These are phyloP conservation scores for Acidomyces sp. DNA, from an alignment of 495 filamentous ascomycete species.

Conservation along the genomic window DNA sequence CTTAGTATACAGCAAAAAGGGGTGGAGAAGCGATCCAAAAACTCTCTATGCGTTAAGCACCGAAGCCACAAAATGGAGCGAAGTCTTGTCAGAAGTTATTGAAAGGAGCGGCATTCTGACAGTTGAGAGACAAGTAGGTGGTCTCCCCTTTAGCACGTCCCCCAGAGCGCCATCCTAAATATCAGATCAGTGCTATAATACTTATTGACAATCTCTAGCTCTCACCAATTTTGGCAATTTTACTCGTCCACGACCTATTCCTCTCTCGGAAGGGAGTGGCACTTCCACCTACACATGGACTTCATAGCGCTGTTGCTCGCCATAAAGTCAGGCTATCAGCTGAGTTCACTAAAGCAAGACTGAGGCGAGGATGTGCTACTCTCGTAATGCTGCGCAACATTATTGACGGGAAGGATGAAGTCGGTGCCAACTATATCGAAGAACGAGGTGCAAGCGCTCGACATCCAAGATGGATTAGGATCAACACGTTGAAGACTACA, in stretches of 20 bases:
- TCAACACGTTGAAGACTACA: constrained; percentile 65
- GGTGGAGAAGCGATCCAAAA: constrained; percentile 59
- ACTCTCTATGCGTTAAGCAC: constrained; percentile 75
- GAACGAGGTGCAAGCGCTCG: background rate
- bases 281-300: constrained; percentile 59
- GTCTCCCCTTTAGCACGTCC: background rate
- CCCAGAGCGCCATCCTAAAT: constrained; percentile 13
- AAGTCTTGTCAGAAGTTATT: constrained; percentile 72
- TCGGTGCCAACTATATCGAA: background rate
- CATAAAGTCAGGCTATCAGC: constrained; percentile 71
- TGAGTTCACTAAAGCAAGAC: constrained; percentile 65
- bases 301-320: constrained; percentile 57
- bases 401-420: constrained; percentile 31
- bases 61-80: constrained; percentile 83
- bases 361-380: constrained; percentile 54
- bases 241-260: constrained; percentile 78
- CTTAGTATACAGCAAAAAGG: constrained; percentile 56
- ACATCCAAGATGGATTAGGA: constrained; percentile 76
- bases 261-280: constrained; percentile 68
- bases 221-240: constrained; percentile 61
- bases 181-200: background rate
- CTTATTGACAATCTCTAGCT: constrained; percentile 48
- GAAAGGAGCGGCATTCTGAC: constrained; percentile 21
- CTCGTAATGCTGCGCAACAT: constrained; percentile 48
- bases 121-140: constrained; percentile 65